Evolutionary conservation across 148 eudicot species (phyloP), one percentile per base, ranked within the genome.

Genomic region (Mesembryanthemum crystallinum): DNA sequence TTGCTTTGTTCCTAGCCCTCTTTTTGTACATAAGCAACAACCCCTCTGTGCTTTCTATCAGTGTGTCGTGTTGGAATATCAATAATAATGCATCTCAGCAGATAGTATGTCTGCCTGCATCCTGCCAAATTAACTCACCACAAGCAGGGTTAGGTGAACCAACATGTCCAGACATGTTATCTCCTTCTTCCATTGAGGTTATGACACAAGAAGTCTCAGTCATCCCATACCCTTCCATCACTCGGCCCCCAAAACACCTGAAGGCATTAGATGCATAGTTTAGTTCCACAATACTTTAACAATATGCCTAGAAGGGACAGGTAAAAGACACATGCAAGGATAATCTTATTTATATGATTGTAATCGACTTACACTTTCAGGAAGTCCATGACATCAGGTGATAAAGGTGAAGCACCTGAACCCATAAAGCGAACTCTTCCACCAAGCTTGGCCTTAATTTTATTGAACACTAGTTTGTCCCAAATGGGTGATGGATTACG

Each of bases 121-220:
- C 33, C 30, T 52, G 72, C 74, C 59, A 74, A 77, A 4, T 43
- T 28, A 83, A 43, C 98, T 85, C 76, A 94, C 98, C 98, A 83
- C 98, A 94, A 65, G 95, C 97, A 80, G 97, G 88, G 82, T 79
- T 94, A 37, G 98, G 98, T 67, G 95, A 84, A 77, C 98, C 98
- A 84, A 94, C 97, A 84, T 94, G 98, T 78, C 98, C 98, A 79
- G 93, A 86, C 80, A 81, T 32, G 84, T 52, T 83, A 80, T 94
- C 98, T 37, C 86, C 86, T 43, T 83, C 86, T 37, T 88, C 90
- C 90, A 91, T 88, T 71, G 92, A 78, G 86, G 85, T 89, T 75
- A 94, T 88, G 67, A 89, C 92, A 84, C 98, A 94, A 33, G 98
- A 89, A n/a, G 92, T 88, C 88, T 94, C 98, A 45, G 98, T 94